These are phyloP conservation scores for Plasmodium cynomolgi DNA, from an alignment of 169 alveolate species.

Conservation along the genomic window DNA sequence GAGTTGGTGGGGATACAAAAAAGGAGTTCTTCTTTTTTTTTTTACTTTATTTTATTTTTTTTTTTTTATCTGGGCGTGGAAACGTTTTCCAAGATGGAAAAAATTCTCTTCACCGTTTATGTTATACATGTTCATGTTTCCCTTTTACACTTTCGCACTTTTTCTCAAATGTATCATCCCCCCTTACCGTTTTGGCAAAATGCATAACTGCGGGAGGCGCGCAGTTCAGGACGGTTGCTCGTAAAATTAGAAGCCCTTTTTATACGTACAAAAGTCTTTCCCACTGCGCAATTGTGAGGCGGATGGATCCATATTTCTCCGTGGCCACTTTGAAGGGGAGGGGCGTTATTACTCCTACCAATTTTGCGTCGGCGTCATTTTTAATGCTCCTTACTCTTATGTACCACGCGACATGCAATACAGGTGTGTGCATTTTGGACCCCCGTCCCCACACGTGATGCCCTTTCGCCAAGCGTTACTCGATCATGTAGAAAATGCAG, in stretches of 20 bases:
- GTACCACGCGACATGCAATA: background rate
- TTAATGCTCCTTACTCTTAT: background rate
- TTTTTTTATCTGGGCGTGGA: background rate
- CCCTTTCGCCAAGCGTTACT: background rate
- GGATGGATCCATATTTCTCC: background rate
- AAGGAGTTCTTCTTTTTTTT: background rate
- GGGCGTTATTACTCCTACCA: background rate
- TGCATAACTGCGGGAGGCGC: background rate
- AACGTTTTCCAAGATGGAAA: background rate
- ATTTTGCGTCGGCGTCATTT: background rate
- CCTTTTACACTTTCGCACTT: background rate
- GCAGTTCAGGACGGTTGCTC: background rate
- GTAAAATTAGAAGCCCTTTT: background rate
- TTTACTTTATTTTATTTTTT: background rate
- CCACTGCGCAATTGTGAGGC: background rate
- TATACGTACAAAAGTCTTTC: background rate
- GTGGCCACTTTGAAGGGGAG: background rate
- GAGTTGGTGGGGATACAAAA: background rate
- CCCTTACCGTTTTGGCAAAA: background rate
- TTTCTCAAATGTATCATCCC: background rate
- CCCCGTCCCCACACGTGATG: background rate
- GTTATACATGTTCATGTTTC: background rate
- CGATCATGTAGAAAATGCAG: background rate
- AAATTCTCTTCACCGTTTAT: background rate
- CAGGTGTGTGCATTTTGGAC: background rate